These are phyloP conservation scores for Aspergillus fumigatus DNA, from an alignment of 2,329 filamentous ascomycete genomes.

Conservation along the genomic window DNA sequence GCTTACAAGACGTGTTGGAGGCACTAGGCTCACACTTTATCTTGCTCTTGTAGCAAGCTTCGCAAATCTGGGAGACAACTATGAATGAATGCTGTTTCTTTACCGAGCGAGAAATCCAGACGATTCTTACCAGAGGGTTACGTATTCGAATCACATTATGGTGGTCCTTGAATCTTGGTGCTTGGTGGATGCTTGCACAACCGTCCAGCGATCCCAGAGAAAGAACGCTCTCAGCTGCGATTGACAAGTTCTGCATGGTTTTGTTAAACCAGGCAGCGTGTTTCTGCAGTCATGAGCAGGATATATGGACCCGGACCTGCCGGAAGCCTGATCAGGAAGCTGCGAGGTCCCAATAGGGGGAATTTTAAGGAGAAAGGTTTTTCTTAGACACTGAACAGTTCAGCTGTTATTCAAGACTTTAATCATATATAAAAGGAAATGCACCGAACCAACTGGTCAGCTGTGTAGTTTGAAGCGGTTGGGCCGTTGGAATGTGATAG, in stretches of 20 bases:
- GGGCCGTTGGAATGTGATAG: background rate
- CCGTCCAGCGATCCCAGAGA: slow-evolving; percentile 6
- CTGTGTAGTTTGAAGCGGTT: background rate
- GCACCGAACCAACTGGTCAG: too few species aligned
- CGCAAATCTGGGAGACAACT: slow-evolving; percentile 61
- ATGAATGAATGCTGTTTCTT: slow-evolving; percentile 12
- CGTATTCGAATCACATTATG: slow-evolving; percentile 10
- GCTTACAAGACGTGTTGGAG: slow-evolving; percentile 65
- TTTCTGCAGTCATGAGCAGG: background rate
- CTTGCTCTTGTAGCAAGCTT: slow-evolving; percentile 82
- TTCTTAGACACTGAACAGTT: background rate
- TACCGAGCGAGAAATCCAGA: background rate
- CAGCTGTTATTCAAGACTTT: background rate
- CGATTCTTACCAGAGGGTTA: slow-evolving; percentile 20
- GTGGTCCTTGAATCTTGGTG: slow-evolving; percentile 5
- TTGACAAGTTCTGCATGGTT: slow-evolving; percentile 14
- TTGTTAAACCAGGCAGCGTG: background rate
- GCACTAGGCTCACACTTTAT: slow-evolving; percentile 94
- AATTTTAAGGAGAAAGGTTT: background rate
- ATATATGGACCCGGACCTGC: background rate
- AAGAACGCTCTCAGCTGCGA: slow-evolving; percentile 1
- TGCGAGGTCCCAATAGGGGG: background rate
- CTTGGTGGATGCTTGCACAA: slow-evolving; percentile 1
- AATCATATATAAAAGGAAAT: background rate
- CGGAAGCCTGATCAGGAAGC: background rate